Base-by-base conservation (phyloP, 495 filamentous ascomycete genomes). In the Tirmania nivea region DNA sequence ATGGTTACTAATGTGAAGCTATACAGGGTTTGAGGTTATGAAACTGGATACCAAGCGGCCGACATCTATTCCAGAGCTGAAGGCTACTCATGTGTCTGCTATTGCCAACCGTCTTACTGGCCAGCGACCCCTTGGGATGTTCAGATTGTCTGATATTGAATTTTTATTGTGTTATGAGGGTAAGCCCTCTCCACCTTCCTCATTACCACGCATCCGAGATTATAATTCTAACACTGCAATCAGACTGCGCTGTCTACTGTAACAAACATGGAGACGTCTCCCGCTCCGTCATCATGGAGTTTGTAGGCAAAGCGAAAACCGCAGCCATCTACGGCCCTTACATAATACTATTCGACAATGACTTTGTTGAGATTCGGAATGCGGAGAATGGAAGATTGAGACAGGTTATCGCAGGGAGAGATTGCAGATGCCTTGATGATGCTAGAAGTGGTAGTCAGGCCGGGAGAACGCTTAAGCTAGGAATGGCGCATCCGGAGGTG, bases 251-350 rank as follows among this genome's bases (percentile, higher is more conserved):
- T 19, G 86, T 96, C 1, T 99, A 96, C 57, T 86, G 94, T 66
- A 93, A 96, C 69, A 94, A 96, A 67, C 87, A 95, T 65, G 92
- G 90, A 56, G 90, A 96, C 54, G 84, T 99, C 16, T 85, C 78
- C 36, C 79, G 90, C 48, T 81, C 78, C 36, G 85, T 96, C 54
- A 84, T 99, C 55, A 92, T 96, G 85, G 86, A 95, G 60, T 96
- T 95, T 67, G 87, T 94, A 4, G 92, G 92, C 53, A 85, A 81
- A 59, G 90, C 89, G 9, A 72, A 71, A 51, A 70, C 69, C 3
- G 75, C 75, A 2, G 87, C 84, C 54, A 76, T 96, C 64, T 85
- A 87, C 55, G 84, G 82, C 14, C 75, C 86, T 25, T 84, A 89
- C 48, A 73, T 93, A 6, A 68, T 92, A 49, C 75, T 90, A 34